Percentiles rank a stretch among this genome's conserved stretches.
These are phyloP conservation scores for Penicillium bialowiezense DNA, from an alignment of 495 filamentous ascomycete genomes.

Conservation along the genomic window DNA sequence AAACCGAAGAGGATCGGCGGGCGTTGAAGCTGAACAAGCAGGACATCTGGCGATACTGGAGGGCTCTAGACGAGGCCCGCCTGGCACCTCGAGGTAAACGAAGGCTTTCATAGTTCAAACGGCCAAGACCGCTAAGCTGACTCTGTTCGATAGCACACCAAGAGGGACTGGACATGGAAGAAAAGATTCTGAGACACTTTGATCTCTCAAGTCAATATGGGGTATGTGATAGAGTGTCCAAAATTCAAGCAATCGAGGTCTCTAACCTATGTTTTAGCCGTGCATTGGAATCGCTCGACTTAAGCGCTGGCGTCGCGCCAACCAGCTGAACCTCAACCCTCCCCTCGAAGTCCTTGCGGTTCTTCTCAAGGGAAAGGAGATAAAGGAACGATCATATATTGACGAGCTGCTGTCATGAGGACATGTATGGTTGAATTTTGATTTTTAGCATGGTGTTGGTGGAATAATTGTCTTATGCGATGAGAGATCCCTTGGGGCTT, in stretches of 20 bases:
- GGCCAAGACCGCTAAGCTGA: too few relatives aligned
- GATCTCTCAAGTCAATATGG: constrained; percentile 87
- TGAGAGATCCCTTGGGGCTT: background rate
- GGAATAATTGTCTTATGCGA: background rate
- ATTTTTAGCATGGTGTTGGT: background rate
- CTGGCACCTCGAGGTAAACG: constrained; percentile 46
- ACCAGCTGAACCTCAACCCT: constrained; percentile 73
- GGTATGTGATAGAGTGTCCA: constrained; percentile 68
- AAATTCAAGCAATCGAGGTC: too few relatives aligned
- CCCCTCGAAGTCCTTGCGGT: constrained; percentile 92
- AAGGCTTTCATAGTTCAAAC: too few relatives aligned
- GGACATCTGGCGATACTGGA: constrained; percentile 73
- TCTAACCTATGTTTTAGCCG: constrained; percentile 53
- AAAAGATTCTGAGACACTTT: constrained; percentile 86
- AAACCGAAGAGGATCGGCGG: constrained; percentile 47
- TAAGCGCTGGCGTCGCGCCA: constrained; percentile 85
- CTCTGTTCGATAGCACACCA: constrained; percentile 60
- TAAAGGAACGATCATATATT: constrained; percentile 65
- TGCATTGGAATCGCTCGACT: constrained; percentile 80
- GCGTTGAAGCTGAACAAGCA: constrained; percentile 60
- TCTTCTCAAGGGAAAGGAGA: constrained; percentile 62
- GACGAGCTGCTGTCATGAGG: constrained; percentile 68
- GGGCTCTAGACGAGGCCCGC: constrained; percentile 57
- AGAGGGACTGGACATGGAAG: constrained; percentile 62
- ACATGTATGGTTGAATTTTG: background rate